A percentile compares a stretch with the other conserved stretches of the same genome.
phyloP scores from a whole-genome alignment of 2,329 filamentous ascomycete genomes.

The Sporothrix variecibatus region DNA sequence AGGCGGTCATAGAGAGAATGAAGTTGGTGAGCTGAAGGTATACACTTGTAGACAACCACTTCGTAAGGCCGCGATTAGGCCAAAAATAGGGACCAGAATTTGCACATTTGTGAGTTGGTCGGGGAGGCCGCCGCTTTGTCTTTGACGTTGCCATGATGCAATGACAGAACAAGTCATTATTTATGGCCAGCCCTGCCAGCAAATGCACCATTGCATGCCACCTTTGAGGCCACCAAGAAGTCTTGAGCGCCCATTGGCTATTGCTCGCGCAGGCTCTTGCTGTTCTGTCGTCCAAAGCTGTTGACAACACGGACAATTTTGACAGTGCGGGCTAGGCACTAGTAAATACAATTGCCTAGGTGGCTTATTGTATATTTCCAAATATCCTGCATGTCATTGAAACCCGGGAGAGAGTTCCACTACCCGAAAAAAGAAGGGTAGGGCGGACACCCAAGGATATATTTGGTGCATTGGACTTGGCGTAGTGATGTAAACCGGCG shows the following conservation, averaged over 20 bases:
- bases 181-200: constrained; percentile 21
- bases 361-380: neutral
- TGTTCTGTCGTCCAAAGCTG: neutral
- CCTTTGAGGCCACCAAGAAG: neutral
- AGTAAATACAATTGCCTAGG: neutral
- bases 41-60: neutral
- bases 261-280: neutral
- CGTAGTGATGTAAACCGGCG: neutral
- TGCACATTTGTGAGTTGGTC: neutral
- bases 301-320: neutral
- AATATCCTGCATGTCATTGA: neutral
- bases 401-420: neutral
- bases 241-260: neutral
- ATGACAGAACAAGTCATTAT: neutral
- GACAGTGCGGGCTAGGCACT: neutral
- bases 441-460: neutral
- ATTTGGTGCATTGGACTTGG: constrained; percentile 14
- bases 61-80: constrained; percentile 23
- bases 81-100: neutral
- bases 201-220: neutral
- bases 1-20: neutral
- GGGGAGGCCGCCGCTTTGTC: neutral
- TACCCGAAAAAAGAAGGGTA: neutral
- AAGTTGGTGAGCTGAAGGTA: neutral
- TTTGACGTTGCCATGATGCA: neutral